Conservation (phyloP, 805 yeast genomes). For the Starmerella etchellsii region DNA sequence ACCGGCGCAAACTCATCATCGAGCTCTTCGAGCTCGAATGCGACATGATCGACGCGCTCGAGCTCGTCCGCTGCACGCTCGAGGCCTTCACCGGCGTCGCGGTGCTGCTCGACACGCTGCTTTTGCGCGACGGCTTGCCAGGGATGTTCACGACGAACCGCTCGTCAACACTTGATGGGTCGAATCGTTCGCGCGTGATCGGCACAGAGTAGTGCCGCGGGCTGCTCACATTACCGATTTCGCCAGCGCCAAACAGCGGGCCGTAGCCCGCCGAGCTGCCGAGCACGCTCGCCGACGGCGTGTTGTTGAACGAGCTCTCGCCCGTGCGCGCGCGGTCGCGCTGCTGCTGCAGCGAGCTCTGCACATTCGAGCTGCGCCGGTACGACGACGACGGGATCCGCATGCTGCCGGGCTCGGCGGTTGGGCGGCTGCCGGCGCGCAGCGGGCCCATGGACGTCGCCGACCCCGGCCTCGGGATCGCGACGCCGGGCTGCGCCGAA, state of each 20-base stretch:
- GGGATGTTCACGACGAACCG: constrained; percentile 75
- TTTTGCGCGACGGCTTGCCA: constrained; percentile 36
- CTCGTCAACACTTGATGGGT: constrained; percentile 43
- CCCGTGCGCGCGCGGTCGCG: constrained; percentile 27
- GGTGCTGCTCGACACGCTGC: constrained; percentile 6
- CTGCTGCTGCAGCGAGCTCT: constrained; percentile 16
- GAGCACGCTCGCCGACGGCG: constrained; percentile 13
- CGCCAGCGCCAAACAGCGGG: constrained; percentile 23
- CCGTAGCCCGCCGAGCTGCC: constrained; percentile 20
- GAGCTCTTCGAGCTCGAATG: constrained; percentile 27
- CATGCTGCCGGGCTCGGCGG: constrained; percentile 5
- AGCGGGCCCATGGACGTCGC: neutral
- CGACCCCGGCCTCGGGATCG: neutral
- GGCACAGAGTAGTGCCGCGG: constrained; percentile 22
- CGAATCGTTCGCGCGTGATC: constrained; percentile 13
- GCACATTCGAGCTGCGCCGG: constrained; percentile 13
- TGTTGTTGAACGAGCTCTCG: constrained; percentile 26
- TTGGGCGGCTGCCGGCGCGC: neutral
- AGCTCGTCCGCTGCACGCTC: neutral
- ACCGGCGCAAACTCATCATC: constrained; percentile 33
- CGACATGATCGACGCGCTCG: constrained; percentile 19
- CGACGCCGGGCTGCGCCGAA: neutral
- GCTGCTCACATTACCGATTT: constrained; percentile 22
- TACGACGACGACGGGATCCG: constrained; percentile 15
- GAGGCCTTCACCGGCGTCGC: neutral